These are phyloP conservation scores for Gomphus bonarii DNA, from an alignment of 1,284 basidiomycete species.

Conservation along the genomic window DNA sequence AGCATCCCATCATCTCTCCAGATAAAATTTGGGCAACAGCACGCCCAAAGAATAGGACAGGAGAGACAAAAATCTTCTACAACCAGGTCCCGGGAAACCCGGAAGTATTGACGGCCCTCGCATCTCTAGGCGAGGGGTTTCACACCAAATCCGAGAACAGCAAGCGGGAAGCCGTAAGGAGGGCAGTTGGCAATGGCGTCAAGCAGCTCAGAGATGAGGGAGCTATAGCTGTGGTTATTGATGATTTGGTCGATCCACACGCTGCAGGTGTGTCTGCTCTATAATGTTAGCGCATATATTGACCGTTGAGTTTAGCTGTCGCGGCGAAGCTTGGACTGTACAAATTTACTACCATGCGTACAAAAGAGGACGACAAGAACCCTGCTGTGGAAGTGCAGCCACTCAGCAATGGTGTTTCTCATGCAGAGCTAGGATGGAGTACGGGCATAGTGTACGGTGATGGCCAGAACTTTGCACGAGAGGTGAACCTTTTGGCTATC, in stretches of 20 bases:
- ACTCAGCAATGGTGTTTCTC: conserved; percentile 25
- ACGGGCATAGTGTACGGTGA: conserved; percentile 62
- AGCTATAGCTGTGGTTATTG: conserved; percentile 46
- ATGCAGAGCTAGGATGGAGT: conserved; percentile 44
- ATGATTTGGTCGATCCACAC: conserved; percentile 58
- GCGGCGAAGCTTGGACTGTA: conserved; percentile 66
- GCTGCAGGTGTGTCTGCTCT: conserved; percentile 43
- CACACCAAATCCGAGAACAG: conserved; percentile 34
- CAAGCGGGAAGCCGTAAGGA: conserved; percentile 52
- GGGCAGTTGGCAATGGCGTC: conserved; percentile 56
- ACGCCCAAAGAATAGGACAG: conserved; percentile 42
- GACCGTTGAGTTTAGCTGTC: conserved; percentile 39
- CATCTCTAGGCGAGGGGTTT: conserved; percentile 56
- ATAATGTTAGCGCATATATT: neutral
- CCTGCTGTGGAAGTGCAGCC: conserved; percentile 31
- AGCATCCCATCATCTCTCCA: conserved; percentile 25
- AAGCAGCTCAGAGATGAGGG: conserved; percentile 31
- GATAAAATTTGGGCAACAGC: conserved; percentile 33
- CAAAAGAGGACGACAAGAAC: conserved; percentile 26
- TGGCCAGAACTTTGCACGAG: conserved; percentile 79
- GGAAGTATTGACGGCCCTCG: conserved; percentile 37
- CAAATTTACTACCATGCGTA: conserved; percentile 64
- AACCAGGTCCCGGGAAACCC: conserved; percentile 27
- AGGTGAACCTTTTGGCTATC: conserved; percentile 28
- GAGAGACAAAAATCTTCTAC: conserved; percentile 58